Base-by-base conservation (phyloP, 192 early-diverging fungal species). In the Coemansia erecta region DNA sequence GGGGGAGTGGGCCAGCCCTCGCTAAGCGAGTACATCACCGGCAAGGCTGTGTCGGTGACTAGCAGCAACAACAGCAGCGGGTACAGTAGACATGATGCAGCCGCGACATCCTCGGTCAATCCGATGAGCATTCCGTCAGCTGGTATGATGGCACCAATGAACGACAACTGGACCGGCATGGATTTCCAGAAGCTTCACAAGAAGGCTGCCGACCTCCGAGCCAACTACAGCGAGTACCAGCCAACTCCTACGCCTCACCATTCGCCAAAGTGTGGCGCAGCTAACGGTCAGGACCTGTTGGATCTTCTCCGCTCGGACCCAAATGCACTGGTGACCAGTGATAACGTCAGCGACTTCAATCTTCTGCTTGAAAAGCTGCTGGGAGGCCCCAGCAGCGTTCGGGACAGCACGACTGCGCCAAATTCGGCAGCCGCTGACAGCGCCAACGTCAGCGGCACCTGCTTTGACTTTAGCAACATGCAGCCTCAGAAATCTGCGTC, bases 241-340 rank as follows among this genome's bases (percentile, higher is more conserved):
- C 63, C 77, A 5, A 80, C 77, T 11, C 77, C 77, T 4, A 80
- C 77, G 23, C 77, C 77, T 1, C 64, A 80, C 53, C 77, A 73
- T 58, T 80, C 77, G 56, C 77, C 77, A 42, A 60, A 63, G 31
- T 64, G 54, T 28, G 55, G 67, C 22, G 63, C 63, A 28, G 57
- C 56, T 12, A 57, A 56, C 19, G 58, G 55, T 21, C 61, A 72
- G 33, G 77, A 59, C 15, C 58, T 80, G 12, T 24, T 70, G 41
- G 60, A 63, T 13, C 62, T 80, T 46, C 53, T 73, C 45, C 60
- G 40, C 53, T 33, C 53, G n/a, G 61, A 77, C 26, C 73, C 66
- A 22, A 73, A 70, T 39, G 77, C 70, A 17, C 39, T 73, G 7
- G 48, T 80, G 19, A 80, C 77, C 0, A 52, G 59, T 5, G 63